Conservation (phyloP, 306 rosid species). For the Trichosanthes truncata region DNA sequence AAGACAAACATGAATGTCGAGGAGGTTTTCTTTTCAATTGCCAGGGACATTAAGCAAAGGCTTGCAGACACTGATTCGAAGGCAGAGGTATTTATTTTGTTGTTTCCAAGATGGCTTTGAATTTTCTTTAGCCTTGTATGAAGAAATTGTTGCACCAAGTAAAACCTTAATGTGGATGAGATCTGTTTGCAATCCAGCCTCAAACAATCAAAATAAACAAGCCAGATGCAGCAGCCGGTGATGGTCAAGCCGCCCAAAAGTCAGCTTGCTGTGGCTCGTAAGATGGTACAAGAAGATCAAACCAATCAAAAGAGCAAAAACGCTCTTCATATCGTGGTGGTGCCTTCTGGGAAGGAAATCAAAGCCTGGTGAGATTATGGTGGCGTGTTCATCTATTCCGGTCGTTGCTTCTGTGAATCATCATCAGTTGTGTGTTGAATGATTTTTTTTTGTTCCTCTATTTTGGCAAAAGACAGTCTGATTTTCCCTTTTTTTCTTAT, state of each 20-base stretch:
- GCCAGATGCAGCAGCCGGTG: constrained; percentile 31
- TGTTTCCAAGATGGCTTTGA: neutral
- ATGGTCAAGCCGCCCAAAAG: constrained; percentile 45
- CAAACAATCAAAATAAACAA: constrained; percentile 59
- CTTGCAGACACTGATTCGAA: constrained; percentile 66
- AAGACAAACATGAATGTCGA: constrained; percentile 83
- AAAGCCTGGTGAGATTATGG: neutral
- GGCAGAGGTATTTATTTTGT: constrained; percentile 8
- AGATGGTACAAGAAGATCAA: constrained; percentile 2
- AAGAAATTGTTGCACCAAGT: neutral
- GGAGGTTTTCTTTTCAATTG: constrained; percentile 84
- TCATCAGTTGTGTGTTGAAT: constrained; percentile 8
- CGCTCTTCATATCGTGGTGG: neutral
- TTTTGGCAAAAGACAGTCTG: constrained; percentile 8
- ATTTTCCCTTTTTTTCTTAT: neutral
- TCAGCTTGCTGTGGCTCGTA: constrained; percentile 65
- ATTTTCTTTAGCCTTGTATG: neutral
- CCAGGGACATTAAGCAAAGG: constrained; percentile 71
- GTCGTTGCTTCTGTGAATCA: neutral
- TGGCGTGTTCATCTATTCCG: neutral
- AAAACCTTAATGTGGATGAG: neutral
- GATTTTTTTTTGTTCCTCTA: constrained; percentile 16
- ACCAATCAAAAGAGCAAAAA: constrained; percentile 14
- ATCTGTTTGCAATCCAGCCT: constrained; percentile 29
- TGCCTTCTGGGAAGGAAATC: constrained; percentile 1